Evolutionary conservation across 2,329 filamentous ascomycete genomes (phyloP).

Genomic region (Cladosporium sp.): DNA sequence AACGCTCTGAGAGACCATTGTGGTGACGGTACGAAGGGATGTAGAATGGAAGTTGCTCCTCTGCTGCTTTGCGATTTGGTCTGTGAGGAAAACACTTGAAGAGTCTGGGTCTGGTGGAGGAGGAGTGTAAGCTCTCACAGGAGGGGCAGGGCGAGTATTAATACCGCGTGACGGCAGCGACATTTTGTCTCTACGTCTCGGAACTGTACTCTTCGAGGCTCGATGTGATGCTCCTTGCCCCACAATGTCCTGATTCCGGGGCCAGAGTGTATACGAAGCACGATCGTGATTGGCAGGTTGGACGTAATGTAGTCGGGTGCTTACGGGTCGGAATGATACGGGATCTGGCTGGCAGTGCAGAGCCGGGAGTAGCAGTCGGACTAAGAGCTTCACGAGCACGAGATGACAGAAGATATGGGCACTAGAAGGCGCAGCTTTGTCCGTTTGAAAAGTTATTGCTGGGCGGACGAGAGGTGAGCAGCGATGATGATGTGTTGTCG

Average conservation of each 20-base stretch:
- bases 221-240: conserved; percentile 21
- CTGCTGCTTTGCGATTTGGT: conserved; percentile 60
- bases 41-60: conserved; percentile 62
- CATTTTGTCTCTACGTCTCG: conserved; percentile 21
- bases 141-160: conserved; percentile 28
- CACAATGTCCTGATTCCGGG: conserved; percentile 19
- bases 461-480: neutral
- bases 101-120: conserved; percentile 44
- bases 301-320: conserved; percentile 18
- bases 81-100: conserved; percentile 59
- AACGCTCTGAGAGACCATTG: conserved; percentile 59
- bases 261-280: conserved; percentile 15
- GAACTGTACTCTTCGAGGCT: conserved; percentile 17
- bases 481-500: neutral
- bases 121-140: conserved; percentile 31
- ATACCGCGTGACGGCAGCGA: conserved; percentile 15
- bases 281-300: conserved; percentile 13
- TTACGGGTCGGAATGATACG: neutral
- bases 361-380: conserved; percentile 9
- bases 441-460: conserved; percentile 2
- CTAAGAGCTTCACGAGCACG: conserved; percentile 14
- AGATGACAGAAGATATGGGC: conserved; percentile 5
- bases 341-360: neutral
- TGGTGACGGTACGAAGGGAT: conserved; percentile 50
- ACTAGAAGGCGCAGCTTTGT: conserved; percentile 1